phyloP scores from a whole-genome alignment of 192 early-diverging fungal genomes.

The Endogone sp. region DNA sequence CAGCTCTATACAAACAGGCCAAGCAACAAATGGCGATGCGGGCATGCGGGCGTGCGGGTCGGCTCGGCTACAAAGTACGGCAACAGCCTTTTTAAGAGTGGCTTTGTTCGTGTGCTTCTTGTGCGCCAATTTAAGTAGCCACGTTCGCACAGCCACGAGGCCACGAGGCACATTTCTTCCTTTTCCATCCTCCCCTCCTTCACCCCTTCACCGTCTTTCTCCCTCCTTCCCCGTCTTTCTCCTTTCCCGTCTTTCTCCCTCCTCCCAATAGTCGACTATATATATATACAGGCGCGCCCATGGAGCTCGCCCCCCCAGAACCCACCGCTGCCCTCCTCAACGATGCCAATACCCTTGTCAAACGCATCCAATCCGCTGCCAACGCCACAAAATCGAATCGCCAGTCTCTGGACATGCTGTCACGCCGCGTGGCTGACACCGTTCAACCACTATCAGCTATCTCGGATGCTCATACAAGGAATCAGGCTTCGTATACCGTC shows the following conservation, averaged over 20 bases:
- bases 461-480: background rate
- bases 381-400: background rate
- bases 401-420: background rate
- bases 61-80: too few relatives aligned
- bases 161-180: too few relatives aligned
- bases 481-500: background rate
- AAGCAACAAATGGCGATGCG: too few relatives aligned
- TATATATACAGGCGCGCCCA: too few relatives aligned
- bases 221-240: background rate
- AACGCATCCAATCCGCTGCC: background rate
- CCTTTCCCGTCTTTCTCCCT: background rate
- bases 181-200: too few relatives aligned
- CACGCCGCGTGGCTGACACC: background rate
- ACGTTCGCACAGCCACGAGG: too few relatives aligned
- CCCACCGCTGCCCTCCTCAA: background rate
- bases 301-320: background rate
- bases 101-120: too few relatives aligned
- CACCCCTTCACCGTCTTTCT: too few relatives aligned
- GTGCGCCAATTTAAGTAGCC: too few relatives aligned
- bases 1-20: too few relatives aligned
- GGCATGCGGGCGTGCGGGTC: too few relatives aligned
- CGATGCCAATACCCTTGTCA: background rate
- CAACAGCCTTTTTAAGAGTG: too few relatives aligned
- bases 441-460: background rate
- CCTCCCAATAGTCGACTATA: background rate